Conservation (phyloP, 495 filamentous ascomycete genomes). For the Penicillium herquei region DNA sequence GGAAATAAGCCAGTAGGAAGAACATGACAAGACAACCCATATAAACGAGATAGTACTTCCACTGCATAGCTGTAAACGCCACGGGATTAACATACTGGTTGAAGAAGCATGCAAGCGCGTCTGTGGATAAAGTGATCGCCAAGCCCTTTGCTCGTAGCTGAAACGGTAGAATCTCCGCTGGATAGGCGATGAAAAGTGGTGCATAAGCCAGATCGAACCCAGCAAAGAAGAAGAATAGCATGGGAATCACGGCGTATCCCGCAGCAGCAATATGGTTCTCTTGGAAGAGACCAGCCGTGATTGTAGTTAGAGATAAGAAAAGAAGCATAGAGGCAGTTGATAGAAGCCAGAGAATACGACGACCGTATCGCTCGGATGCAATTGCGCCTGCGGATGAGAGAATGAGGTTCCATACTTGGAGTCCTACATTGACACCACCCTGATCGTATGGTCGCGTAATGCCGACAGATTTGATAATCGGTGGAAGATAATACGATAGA, state of each 20-base stretch:
- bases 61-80: constrained; percentile 45
- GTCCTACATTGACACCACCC: constrained; percentile 30
- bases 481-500: constrained; percentile 58
- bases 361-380: constrained; percentile 57
- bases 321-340: constrained; percentile 56
- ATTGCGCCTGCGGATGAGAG: constrained; percentile 46
- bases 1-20: constrained; percentile 57
- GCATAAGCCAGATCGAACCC: constrained; percentile 60
- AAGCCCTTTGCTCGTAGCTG: constrained; percentile 69
- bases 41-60: constrained; percentile 64
- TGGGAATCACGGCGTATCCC: constrained; percentile 54
- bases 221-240: constrained; percentile 59
- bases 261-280: constrained; percentile 42
- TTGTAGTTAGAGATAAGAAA: constrained; percentile 53
- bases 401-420: constrained; percentile 27
- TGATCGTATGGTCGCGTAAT: constrained; percentile 45
- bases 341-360: constrained; percentile 54
- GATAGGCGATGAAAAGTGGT: constrained; percentile 61
- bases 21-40: constrained; percentile 56
- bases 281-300: constrained; percentile 53
- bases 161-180: constrained; percentile 66
- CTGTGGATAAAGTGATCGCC: constrained; percentile 59
- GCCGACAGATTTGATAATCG: constrained; percentile 56
- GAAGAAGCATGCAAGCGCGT: constrained; percentile 57
- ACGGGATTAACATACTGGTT: constrained; percentile 61